Base-by-base conservation (phyloP, 2,329 filamentous ascomycete species). In the Arthroderma uncinatum region DNA sequence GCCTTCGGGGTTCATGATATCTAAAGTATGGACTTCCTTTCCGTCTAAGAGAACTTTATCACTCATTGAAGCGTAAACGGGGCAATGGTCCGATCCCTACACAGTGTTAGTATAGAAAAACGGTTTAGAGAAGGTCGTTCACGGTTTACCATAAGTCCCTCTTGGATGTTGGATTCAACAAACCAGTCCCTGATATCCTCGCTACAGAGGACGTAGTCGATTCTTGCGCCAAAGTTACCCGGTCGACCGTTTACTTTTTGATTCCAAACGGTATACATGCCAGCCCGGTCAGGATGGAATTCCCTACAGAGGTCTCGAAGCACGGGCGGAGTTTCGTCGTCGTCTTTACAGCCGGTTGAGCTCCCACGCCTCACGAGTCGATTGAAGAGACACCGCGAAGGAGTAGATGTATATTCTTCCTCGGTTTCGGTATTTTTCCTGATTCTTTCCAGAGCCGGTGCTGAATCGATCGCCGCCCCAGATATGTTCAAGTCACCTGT, bases 211-310 rank as follows among this genome's bases (percentile, higher is more conserved):
- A 98, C 81, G 71, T 95, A 97, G 71, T 98, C 93, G 64, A 97
- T 97, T 36, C 93, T 82, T 56, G 88, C 86, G 4, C 93, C 93
- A 70, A 86, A 94, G 68, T 97, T 97, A 2, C 88, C 90, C 2
- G 92, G 92, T n/a, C 93, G 80, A n/a, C 89, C 88, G 70, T 97
- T 97, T 67, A 90, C 87, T 69, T 87, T 91, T 54, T 89, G 91
- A 62, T 97, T 90, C 92, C 92, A 97, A 70, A 92, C 95, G 0
- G 93, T 97, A 70, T 89, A 97, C 93, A 98, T 97, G 60, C 89
- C 89, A 60, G 78, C 77, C 39, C 93, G 80, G n/a, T 76, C 73
- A 0, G 88, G 86, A 66, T 96, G 87, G 66, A 91, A 94, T 25
- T 80, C 81, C 53, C 93, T 82, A 64, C 87, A 91, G 16, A 94